Evolutionary conservation across 1,284 basidiomycete species (phyloP), one percentile per base, ranked within the genome.

Genomic region (Cutaneotrichosporon cutaneum): DNA sequence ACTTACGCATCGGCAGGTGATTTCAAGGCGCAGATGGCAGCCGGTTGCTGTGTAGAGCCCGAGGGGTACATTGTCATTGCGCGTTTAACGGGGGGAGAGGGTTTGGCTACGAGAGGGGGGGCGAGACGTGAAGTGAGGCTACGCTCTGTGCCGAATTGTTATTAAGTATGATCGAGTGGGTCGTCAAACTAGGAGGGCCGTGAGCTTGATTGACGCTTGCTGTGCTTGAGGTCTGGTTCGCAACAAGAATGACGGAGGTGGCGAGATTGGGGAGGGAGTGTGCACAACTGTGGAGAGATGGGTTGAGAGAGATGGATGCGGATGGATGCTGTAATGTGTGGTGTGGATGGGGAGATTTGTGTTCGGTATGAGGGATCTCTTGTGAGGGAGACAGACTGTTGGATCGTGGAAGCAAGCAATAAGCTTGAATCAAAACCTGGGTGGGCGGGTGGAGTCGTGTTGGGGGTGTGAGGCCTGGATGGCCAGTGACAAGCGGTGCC

Each of bases 1-100:
- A 75, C 76, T 68, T 58, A 77, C 76, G 77, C 77, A 70, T 78
- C 77, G 7, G 70, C 72, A 10, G 77, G 75, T 4, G 76, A 74
- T 56, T 77, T 77, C 47, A 78, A 69, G 2, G 72, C 71, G 58
- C 77, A 78, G 39, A 77, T 75, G 22, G 76, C 76, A 27, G 77
- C 76, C 21, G 77, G 77, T 48, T 76, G 75, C 56, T 78, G 77
- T 7, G 75, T 74, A 13, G 76, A 74, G 6, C 73, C 67, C 4
- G 70, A 70, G 21, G 70, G 68, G 61, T 77, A 76, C 69, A 71
- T 70, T 58, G 60, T 61, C 62, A 64, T 60, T 44, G 42, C 24
- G 33, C 9, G 30, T 42, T 36, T 24, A 18, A 16, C 1, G 30
- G 27, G 35, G n/a, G 18, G 4, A 30, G 30, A 30, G n/a, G n/a